Base-by-base conservation (phyloP, 305 asterid genomes). In the Fraxinus albicans region DNA sequence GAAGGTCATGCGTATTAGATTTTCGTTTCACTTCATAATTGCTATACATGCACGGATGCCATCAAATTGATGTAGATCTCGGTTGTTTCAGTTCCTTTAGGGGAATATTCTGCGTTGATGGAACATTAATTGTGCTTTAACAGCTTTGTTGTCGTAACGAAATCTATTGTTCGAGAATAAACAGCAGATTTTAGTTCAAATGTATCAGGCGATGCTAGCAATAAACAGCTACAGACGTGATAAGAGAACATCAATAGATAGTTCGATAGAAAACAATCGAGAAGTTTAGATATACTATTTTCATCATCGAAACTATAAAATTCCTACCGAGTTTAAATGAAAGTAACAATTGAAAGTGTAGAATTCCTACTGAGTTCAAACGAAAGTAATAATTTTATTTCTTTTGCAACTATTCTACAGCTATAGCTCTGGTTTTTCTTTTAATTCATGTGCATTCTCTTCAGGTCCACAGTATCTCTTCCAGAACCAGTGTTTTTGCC, bases 401-500 rank as follows among this genome's bases (percentile, higher is more conserved):
- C 50, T 55, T 31, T 67, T 2, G 27, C 50, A 29, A 72, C 53
- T 8, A 25, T 77, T 76, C 60, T 78, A 83, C 44, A 78, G 31
- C 42, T 78, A 69, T 6, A 53, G 81, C 23, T 40, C 77, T 10
- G 76, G 47, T 76, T n/a, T 77, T 9, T 42, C 42, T 13, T 78
- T 63, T 33, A 83, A 74, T 53, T 35, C 83, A 17, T n/a, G 47
- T 9, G 47, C 78, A n/a, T 81, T 44, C 29, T 76, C 84, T 25
- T 83, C 90, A 21, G 89, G 87, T 3, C 33, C 63, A 42, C 90
- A 90, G 76, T 84, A 92, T 50, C 91, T 88, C 87, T 89, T 94
- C 97, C 98, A 94, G 38, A 88, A 89, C 93, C 97, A 92, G 79
- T 94, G 97, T 29, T 77, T 85, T 53, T 91, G 88, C 87, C 90